Conservation (phyloP, 2,329 filamentous ascomycete species). For the Talaromyces sp. region DNA sequence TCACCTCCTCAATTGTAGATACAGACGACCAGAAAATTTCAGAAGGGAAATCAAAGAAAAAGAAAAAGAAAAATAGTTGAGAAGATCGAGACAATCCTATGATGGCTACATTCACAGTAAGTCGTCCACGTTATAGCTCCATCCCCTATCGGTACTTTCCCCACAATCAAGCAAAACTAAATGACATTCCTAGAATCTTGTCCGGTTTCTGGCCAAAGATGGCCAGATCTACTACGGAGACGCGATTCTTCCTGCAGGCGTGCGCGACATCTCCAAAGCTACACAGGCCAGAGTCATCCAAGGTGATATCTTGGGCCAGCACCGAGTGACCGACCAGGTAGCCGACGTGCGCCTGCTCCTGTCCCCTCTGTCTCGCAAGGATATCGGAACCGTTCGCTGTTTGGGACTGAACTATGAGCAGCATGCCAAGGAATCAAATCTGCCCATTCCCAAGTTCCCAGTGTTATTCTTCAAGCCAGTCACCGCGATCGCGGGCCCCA, state of each 20-base stretch:
- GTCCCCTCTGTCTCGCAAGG: conserved; percentile 63
- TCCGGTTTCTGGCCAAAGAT: conserved; percentile 73
- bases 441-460: conserved; percentile 71
- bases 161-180: background rate
- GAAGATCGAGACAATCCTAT: too few species aligned
- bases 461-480: conserved; percentile 74
- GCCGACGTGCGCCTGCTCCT: conserved; percentile 59
- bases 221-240: conserved; percentile 73
- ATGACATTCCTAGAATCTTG: conserved; percentile 61
- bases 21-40: background rate
- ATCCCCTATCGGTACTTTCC: background rate
- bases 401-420: conserved; percentile 72
- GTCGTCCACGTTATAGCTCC: conserved; percentile 1
- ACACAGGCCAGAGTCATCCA: conserved; percentile 64
- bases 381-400: conserved; percentile 69
- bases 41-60: background rate
- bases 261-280: conserved; percentile 63
- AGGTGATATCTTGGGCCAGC: conserved; percentile 67
- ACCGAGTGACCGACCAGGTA: conserved; percentile 65
- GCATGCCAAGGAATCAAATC: conserved; percentile 70
- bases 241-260: conserved; percentile 66
- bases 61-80: background rate
- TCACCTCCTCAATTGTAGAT: background rate
- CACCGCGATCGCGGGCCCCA: conserved; percentile 66
- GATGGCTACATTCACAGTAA: conserved; percentile 20